These are phyloP conservation scores for Oehlia diaphana DNA, from an alignment of 192 early-diverging fungal genomes.

Conservation along the genomic window DNA sequence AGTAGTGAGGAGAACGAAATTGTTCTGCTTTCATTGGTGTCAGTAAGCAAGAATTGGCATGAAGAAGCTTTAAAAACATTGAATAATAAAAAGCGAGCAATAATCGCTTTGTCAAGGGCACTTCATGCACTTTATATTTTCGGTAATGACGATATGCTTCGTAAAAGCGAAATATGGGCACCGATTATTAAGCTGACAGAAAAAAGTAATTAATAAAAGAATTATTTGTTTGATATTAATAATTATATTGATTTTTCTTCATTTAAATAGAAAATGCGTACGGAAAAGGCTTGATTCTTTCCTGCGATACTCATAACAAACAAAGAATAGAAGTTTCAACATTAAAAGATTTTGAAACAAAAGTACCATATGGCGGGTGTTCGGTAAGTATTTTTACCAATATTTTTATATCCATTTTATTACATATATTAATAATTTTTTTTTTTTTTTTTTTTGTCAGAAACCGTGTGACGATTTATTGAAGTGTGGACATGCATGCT, in stretches of 20 bases:
- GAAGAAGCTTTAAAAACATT: conserved; percentile 79
- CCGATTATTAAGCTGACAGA: not conserved
- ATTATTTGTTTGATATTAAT: not conserved
- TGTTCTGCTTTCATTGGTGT: conserved; percentile 85
- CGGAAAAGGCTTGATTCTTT: not conserved
- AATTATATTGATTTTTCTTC: not conserved
- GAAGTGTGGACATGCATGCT: not conserved
- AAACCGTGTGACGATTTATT: not conserved
- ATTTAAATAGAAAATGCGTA: not conserved
- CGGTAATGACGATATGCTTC: conserved; percentile 48
- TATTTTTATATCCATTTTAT: no score
- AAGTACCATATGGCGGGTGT: not conserved
- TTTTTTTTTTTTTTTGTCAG: not conserved
- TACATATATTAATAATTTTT: no score
- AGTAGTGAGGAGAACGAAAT: conserved; percentile 98
- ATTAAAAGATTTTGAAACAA: not conserved
- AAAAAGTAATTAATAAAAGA: not conserved
- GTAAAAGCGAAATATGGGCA: conserved; percentile 46
- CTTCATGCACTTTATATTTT: conserved; percentile 55
- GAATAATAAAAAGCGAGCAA: conserved; percentile 57
- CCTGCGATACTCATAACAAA: not conserved
- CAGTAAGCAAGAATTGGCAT: conserved; percentile 70
- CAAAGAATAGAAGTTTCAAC: not conserved
- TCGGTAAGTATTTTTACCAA: not conserved
- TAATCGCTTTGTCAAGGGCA: conserved; percentile 52